Evolutionary conservation across 768 basidiomycete genomes (phyloP).

Genomic region (Tricholoma hemisulphureum): DNA sequence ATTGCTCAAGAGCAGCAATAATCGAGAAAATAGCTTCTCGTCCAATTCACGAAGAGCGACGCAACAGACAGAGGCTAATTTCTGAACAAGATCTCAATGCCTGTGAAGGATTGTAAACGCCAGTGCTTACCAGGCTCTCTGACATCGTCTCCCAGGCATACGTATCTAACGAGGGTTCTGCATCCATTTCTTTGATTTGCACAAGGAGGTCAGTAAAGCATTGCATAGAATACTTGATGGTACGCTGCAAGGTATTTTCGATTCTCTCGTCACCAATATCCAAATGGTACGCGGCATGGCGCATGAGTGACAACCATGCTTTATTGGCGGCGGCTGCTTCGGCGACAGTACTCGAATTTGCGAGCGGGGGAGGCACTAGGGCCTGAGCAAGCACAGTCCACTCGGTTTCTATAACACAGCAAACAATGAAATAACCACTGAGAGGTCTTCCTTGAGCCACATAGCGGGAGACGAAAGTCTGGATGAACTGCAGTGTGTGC

Average conservation of each 20-base stretch:
- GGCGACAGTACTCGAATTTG: conserved; percentile 28
- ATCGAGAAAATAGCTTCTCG: conserved; percentile 60
- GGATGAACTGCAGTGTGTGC: conserved; percentile 55
- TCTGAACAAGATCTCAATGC: conserved; percentile 43
- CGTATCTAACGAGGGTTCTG: conserved; percentile 77
- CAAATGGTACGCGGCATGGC: conserved; percentile 44
- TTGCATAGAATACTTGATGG: conserved; percentile 63
- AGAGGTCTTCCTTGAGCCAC: conserved; percentile 73
- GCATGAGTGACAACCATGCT: conserved; percentile 73
- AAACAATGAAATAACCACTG: conserved; percentile 86
- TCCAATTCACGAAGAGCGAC: conserved; percentile 70
- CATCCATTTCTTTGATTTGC: conserved; percentile 82
- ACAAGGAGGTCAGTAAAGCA: conserved; percentile 74
- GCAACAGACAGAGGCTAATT: conserved; percentile 82
- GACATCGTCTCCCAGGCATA: conserved; percentile 94
- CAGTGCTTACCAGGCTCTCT: conserved; percentile 66
- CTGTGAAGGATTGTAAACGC: background rate
- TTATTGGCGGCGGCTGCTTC: conserved; percentile 85
- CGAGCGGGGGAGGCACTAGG: conserved; percentile 36
- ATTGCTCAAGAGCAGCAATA: conserved; percentile 76
- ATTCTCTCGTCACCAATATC: conserved; percentile 39
- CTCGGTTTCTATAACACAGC: conserved; percentile 81
- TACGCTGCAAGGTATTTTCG: conserved; percentile 41
- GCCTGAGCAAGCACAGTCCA: conserved; percentile 85
- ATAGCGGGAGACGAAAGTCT: conserved; percentile 74